Conservation (phyloP, 1,284 basidiomycete species). For the Volvariella surrecta region DNA sequence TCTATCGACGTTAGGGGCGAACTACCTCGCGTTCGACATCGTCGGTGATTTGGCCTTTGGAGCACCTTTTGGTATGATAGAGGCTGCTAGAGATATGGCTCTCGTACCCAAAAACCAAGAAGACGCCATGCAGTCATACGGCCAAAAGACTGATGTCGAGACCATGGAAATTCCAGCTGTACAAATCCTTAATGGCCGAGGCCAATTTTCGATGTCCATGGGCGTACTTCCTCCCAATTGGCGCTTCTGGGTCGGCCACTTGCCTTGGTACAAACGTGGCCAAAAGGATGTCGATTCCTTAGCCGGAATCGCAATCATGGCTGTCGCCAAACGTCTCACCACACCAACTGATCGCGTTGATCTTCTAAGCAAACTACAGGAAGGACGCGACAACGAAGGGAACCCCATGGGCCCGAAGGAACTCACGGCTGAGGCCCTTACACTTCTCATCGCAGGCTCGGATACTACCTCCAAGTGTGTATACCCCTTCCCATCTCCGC, state of each 20-base stretch:
- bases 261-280: slow-evolving; percentile 76
- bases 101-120: slow-evolving; percentile 38
- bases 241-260: slow-evolving; percentile 51
- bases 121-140: slow-evolving; percentile 49
- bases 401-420: slow-evolving; percentile 74
- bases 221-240: slow-evolving; percentile 71
- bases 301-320: slow-evolving; percentile 76
- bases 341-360: slow-evolving; percentile 65
- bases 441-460: slow-evolving; percentile 79
- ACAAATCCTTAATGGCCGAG: slow-evolving; percentile 82
- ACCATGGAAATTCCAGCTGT: slow-evolving; percentile 71
- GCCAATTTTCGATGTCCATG: slow-evolving; percentile 81
- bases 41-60: slow-evolving; percentile 85
- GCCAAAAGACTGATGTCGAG: slow-evolving; percentile 33
- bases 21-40: slow-evolving; percentile 82
- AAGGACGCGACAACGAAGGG: slow-evolving; percentile 71
- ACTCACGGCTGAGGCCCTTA: slow-evolving; percentile 81
- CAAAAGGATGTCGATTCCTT: slow-evolving; percentile 64
- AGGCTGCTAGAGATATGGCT: slow-evolving; percentile 67
- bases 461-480: slow-evolving; percentile 80
- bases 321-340: slow-evolving; percentile 68
- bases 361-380: slow-evolving; percentile 72
- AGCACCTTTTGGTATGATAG: slow-evolving; percentile 84
- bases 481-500: neutral
- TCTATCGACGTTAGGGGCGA: slow-evolving; percentile 22